These are phyloP conservation scores for Cadophora sp. DNA, from an alignment of 2,329 filamentous ascomycete species.

Conservation along the genomic window DNA sequence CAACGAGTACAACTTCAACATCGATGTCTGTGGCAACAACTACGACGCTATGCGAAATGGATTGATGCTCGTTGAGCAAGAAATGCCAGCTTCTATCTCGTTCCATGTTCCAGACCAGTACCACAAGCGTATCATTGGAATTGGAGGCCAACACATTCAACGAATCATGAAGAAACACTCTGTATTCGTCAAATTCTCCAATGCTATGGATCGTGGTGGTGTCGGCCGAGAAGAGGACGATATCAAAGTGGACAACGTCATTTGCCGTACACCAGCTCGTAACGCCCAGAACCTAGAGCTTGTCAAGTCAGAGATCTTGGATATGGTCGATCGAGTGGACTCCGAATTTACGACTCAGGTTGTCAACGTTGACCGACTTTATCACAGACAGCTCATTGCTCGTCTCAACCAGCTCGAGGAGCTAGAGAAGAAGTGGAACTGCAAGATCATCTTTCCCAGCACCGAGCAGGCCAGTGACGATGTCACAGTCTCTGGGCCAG, in stretches of 20 bases:
- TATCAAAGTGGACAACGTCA: slow-evolving; percentile 98
- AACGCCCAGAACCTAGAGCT: slow-evolving; percentile 97
- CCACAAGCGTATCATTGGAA: slow-evolving; percentile 98
- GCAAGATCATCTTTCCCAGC: slow-evolving; percentile 98
- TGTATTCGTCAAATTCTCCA: slow-evolving; percentile 99
- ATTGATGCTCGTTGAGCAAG: slow-evolving; percentile 91
- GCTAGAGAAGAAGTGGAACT: slow-evolving; percentile 98
- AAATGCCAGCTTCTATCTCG: slow-evolving; percentile 98
- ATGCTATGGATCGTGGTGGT: slow-evolving; percentile 93
- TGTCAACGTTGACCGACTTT: slow-evolving; percentile 91
- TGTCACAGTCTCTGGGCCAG: slow-evolving; percentile 92
- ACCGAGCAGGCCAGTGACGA: slow-evolving; percentile 97
- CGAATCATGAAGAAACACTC: slow-evolving; percentile 99
- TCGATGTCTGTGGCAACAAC: slow-evolving; percentile 90
- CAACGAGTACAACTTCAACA: slow-evolving; percentile 99
- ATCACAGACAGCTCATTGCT: slow-evolving; percentile 91
- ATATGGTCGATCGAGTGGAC: slow-evolving; percentile 90
- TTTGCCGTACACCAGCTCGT: slow-evolving; percentile 94
- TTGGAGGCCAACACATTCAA: slow-evolving; percentile 97
- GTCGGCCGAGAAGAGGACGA: slow-evolving; percentile 97
- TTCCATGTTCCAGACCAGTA: slow-evolving; percentile 99
- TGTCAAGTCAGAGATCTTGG: slow-evolving; percentile 98
- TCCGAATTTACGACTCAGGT: slow-evolving; percentile 96
- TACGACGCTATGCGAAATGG: slow-evolving; percentile 97
- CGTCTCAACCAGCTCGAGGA: slow-evolving; percentile 90